These are phyloP conservation scores for Xylaria sp. DNA, from an alignment of 2,329 filamentous ascomycete genomes.

Conservation along the genomic window DNA sequence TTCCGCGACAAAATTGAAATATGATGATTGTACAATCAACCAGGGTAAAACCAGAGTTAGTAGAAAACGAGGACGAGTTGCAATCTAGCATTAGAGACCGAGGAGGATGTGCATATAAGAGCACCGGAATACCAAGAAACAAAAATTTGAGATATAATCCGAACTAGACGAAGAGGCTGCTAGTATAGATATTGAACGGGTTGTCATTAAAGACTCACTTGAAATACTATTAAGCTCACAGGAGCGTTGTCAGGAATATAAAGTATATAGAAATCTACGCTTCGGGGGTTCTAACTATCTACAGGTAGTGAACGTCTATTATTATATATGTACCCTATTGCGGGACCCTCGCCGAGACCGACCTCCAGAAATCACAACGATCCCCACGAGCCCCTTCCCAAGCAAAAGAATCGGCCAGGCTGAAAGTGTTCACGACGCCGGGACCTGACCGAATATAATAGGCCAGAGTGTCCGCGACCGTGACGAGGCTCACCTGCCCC, in stretches of 20 bases:
- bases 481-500: slow-evolving; percentile 34
- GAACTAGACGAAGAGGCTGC: too few species aligned
- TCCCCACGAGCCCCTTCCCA: slow-evolving; percentile 39
- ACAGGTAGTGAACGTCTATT: background rate
- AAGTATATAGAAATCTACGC: background rate
- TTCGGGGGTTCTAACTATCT: background rate
- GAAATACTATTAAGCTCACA: background rate
- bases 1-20: too few species aligned
- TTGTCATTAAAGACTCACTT: too few species aligned
- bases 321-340: slow-evolving; percentile 18
- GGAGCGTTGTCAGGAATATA: background rate
- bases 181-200: too few species aligned
- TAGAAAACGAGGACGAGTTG: too few species aligned
- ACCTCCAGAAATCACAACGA: slow-evolving; percentile 39
- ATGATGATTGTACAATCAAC: too few species aligned
- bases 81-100: too few species aligned
- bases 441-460: slow-evolving; percentile 35
- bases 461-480: slow-evolving; percentile 33
- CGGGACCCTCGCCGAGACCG: slow-evolving; percentile 33
- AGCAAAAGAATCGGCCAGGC: slow-evolving; percentile 28
- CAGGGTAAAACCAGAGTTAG: too few species aligned
- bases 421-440: slow-evolving; percentile 38
- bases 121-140: too few species aligned
- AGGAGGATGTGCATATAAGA: too few species aligned
- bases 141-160: too few species aligned